Percentiles rank a stretch among this genome's conserved stretches.
Conservation (phyloP, 352 stramenopile species). For the Detonula confervacea region DNA sequence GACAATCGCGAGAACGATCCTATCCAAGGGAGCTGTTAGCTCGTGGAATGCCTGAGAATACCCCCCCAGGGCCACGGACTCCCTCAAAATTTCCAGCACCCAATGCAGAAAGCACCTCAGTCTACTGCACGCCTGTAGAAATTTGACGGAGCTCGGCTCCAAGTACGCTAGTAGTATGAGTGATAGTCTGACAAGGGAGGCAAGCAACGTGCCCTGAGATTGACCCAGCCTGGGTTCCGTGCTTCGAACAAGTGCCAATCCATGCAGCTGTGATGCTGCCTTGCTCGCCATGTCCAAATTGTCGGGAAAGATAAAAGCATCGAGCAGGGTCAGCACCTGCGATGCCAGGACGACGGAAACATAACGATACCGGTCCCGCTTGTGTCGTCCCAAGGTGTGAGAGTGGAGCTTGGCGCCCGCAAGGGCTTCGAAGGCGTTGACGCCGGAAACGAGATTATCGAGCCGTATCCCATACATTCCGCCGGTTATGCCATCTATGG, state of each 20-base stretch:
- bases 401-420: conserved; percentile 47
- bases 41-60: conserved; percentile 76
- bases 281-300: conserved; percentile 65
- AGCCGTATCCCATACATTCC: conserved; percentile 79
- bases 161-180: conserved; percentile 77
- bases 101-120: conserved; percentile 83
- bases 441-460: conserved; percentile 60
- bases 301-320: conserved; percentile 86
- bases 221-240: conserved; percentile 76
- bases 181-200: conserved; percentile 77
- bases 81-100: conserved; percentile 72
- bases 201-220: conserved; percentile 78
- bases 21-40: conserved; percentile 70
- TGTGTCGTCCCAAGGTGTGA: conserved; percentile 3
- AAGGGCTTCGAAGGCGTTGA: conserved; percentile 70
- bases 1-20: conserved; percentile 76
- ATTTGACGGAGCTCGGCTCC: conserved; percentile 78
- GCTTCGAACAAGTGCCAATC: conserved; percentile 75
- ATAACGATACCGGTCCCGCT: conserved; percentile 57
- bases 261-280: conserved; percentile 74
- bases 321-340: conserved; percentile 78
- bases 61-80: conserved; percentile 75
- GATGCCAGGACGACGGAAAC: conserved; percentile 71
- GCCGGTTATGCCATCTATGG: conserved; percentile 67
- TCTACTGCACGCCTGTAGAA: conserved; percentile 79